Base-by-base conservation (phyloP, 139 green algal species). In the Klebsormidium nitens region DNA sequence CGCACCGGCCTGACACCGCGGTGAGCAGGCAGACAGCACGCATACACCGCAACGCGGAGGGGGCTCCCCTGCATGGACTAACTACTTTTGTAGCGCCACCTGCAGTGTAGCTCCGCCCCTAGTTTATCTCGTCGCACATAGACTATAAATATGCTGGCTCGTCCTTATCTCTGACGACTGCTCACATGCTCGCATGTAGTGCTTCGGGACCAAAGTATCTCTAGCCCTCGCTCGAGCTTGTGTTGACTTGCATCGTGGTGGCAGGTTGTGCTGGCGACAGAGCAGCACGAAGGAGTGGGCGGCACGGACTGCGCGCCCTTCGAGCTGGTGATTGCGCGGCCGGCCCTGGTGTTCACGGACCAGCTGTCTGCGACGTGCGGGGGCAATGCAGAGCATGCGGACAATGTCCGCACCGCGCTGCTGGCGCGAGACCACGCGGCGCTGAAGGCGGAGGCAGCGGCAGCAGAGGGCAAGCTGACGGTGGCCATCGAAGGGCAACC, bases 361-460 rank as follows among this genome's bases (percentile, higher is more conserved):
- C 14, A 44, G 4, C 47, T 73, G 26, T 5, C 11, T 2, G 64
- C 64, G n/a, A 44, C 64, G 19, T 61, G 42, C 3, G 19, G 36
- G 36, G 65, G 66, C 6, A 31, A 74, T 34, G 39, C 39, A 2
- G 49, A 26, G 48, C 31, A 26, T 26, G 66, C 50, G 1, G 34
- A 23, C 3, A 44, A 23, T 5, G 11, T 65, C 34, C 17, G 52
- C 34, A 34, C 57, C 40, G 14, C 4, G 44, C 66, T 74, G 57
- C 35, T 74, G 8, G 49, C 66, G 14, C 66, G 66, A 2, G 66
- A 74, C 50, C 34, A 42, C 46, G 46, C 66, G 34, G n/a, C 26
- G 49, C 50, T 77, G 8, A 5, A 2, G 3, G 31, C 48, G 1
- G 62, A 71, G 47, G 31, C 29, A 11, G 49, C 39, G 2, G 55